Base-by-base conservation (phyloP, 2,329 filamentous ascomycete species). In the Didymella pomorum region DNA sequence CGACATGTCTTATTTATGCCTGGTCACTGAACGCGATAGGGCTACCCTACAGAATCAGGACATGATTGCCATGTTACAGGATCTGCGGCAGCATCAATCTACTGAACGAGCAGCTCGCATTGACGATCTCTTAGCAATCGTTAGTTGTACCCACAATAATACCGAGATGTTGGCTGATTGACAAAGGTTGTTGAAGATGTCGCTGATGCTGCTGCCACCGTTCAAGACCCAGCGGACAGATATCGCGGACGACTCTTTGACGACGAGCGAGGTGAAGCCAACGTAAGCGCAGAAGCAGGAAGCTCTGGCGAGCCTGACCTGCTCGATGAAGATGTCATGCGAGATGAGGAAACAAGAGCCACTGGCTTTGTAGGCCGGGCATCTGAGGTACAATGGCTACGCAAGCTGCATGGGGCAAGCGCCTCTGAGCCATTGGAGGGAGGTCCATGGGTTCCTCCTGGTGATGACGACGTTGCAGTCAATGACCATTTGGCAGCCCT, bases 41-140 rank as follows among this genome's bases (percentile, higher is more conserved):
- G 69, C 68, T 10, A 71, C 68, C 2, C 60, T 67, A 21, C 66
- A 70, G 12, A 71, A 72, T 35, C 67, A 69, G 42, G 65, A 71
- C n/a, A 65, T 75, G 69, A 60, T 71, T 9, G 46, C 59, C 3
- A 53, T 75, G n/a, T 53, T 74, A 18, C 63, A 53, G 23, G 63
- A 67, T 21, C 63, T 75, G 26, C 58, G 63, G 18, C 28, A 33
- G 1, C 55, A 56, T 26, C 63, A 65, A 12, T 54, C 60, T 6
- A 56, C 48, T 23, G 45, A 37, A 0, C 61, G 62, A 18, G 61
- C 57, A 44, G 35, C 45, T 33, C 63, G 52, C 23, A 72, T 74
- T 20, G 68, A 72, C 25, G 55, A 66, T 12, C 45, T 70, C 23
- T 64, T 73, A 11, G 37, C 44, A 25, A 47, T 42, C n/a, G 68